phyloP scores from a whole-genome alignment of 345 rosid genomes.

The Firmiana major region DNA sequence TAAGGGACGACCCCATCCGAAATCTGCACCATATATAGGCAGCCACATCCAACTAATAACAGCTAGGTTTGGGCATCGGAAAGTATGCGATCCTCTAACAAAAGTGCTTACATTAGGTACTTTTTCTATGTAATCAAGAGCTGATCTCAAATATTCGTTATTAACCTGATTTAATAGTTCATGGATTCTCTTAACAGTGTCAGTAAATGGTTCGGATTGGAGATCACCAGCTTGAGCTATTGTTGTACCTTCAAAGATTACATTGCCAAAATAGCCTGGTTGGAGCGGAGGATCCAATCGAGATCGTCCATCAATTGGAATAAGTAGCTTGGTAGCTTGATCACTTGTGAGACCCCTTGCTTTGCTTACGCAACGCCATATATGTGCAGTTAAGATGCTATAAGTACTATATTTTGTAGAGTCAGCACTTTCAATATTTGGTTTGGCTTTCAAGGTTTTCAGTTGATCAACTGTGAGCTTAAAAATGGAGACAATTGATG shows the following conservation, averaged over 20 bases:
- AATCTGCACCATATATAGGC: conserved; percentile 12
- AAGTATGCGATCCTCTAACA: conserved; percentile 6
- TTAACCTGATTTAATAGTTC: conserved; percentile 19
- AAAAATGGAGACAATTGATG: too few species aligned
- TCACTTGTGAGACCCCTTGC: conserved; percentile 20
- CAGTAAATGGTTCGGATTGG: conserved; percentile 19
- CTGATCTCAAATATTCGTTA: conserved; percentile 42
- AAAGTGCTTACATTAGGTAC: too few species aligned
- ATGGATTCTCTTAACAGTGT: conserved; percentile 31
- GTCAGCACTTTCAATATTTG: too few species aligned
- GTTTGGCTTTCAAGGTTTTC: too few species aligned
- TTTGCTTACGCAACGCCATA: conserved; percentile 28
- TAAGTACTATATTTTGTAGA: conserved; percentile 8
- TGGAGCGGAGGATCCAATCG: conserved; percentile 43
- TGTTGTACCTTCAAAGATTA: conserved; percentile 23
- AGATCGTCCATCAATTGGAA: conserved; percentile 31
- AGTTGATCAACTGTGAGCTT: too few species aligned
- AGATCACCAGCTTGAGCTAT: conserved; percentile 22
- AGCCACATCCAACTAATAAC: background rate
- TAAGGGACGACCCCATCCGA: background rate
- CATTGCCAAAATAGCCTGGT: conserved; percentile 42
- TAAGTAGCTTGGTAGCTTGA: conserved; percentile 11
- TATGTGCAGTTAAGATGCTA: conserved; percentile 21
- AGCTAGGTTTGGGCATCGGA: too few species aligned
- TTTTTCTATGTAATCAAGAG: conserved; percentile 21